Evolutionary conservation across 2,329 filamentous ascomycete genomes (phyloP).

Genomic region (Pseudogymnoascus sp.): DNA sequence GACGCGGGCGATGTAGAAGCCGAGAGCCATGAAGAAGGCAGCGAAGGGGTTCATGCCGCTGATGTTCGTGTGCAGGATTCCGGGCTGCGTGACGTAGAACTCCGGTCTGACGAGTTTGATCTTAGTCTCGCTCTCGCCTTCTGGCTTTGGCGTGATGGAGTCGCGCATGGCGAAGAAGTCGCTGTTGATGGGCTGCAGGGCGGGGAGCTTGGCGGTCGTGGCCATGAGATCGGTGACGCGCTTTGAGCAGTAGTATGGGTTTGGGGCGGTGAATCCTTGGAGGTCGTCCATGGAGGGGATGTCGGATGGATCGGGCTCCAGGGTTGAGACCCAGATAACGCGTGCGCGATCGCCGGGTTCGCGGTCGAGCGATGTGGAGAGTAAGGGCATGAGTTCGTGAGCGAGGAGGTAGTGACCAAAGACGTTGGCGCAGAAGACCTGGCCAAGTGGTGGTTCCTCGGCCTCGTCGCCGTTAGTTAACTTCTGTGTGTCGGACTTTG

Average conservation of each 20-base stretch:
- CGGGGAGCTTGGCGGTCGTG: constrained; percentile 64
- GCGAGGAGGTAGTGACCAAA: constrained; percentile 92
- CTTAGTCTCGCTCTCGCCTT: constrained; percentile 16
- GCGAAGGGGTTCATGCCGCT: constrained; percentile 67
- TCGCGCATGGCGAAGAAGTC: constrained; percentile 44
- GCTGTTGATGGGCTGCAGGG: constrained; percentile 46
- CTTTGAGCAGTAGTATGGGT: constrained; percentile 80
- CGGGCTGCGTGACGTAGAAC: constrained; percentile 78
- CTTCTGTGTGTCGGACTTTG: not conserved
- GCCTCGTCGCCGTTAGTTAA: not conserved
- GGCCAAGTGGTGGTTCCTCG: constrained; percentile 58
- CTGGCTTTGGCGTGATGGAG: constrained; percentile 19
- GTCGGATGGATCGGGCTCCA: constrained; percentile 54
- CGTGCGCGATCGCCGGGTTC: constrained; percentile 41
- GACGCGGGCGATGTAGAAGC: constrained; percentile 66
- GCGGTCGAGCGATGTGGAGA: constrained; percentile 36
- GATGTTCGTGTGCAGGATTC: constrained; percentile 75
- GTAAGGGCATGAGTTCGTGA: constrained; percentile 70
- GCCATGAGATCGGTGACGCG: constrained; percentile 76
- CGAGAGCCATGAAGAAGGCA: constrained; percentile 58
- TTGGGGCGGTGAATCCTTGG: constrained; percentile 56
- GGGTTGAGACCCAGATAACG: constrained; percentile 79
- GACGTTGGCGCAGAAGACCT: constrained; percentile 84
- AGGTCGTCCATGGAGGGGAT: constrained; percentile 61
- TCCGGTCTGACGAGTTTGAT: constrained; percentile 41